Evolutionary conservation across 1,284 basidiomycete species (phyloP).

Genomic region (Ceratobasidium sp.): DNA sequence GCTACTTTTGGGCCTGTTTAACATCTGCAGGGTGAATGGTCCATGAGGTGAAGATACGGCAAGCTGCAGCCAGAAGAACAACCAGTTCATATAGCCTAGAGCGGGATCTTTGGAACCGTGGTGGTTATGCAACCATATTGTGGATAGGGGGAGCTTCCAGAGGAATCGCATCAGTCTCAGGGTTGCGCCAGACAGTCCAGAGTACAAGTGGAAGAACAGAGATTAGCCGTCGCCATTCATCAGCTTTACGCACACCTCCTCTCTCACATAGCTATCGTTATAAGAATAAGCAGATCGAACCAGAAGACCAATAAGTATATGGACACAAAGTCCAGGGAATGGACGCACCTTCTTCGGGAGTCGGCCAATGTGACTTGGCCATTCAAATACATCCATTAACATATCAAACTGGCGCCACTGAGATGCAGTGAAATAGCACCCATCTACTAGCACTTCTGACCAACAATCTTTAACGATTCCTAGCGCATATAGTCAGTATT

Average conservation of each 20-base stretch:
- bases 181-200: conserved; percentile 53
- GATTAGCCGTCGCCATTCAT: conserved; percentile 54
- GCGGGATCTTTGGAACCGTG: not conserved
- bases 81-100: not conserved
- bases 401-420: conserved; percentile 50
- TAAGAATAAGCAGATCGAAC: not conserved
- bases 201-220: conserved; percentile 53
- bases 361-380: conserved; percentile 54
- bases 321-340: not conserved
- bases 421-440: conserved; percentile 23
- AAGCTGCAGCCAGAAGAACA: not conserved
- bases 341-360: conserved; percentile 54
- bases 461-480: not conserved
- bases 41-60: not conserved
- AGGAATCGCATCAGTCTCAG: conserved; percentile 50
- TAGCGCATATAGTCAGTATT: not conserved
- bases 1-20: conserved; percentile 50
- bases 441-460: not conserved
- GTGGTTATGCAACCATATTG: conserved; percentile 4
- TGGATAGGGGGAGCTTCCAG: conserved; percentile 47
- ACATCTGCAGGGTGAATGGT: conserved; percentile 53
- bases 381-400: conserved; percentile 51
- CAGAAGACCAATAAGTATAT: not conserved
- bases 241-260: conserved; percentile 54
- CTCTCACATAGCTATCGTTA: conserved; percentile 51